Evolutionary conservation across 768 basidiomycete genomes (phyloP).

Genomic region (Sistotremastrum niveocremeum): DNA sequence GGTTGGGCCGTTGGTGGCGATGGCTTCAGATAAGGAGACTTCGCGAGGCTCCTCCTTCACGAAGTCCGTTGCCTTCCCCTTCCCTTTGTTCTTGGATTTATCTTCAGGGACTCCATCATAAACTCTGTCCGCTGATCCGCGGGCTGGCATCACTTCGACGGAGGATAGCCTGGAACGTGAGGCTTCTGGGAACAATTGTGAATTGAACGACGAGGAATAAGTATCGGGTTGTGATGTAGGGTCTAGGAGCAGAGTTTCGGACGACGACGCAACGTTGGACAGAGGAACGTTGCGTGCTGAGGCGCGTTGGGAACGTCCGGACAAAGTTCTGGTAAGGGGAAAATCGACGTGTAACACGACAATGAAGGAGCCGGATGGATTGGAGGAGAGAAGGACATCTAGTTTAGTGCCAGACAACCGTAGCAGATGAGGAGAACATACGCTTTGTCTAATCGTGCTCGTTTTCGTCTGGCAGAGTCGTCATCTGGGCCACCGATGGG

Average conservation of each 20-base stretch:
- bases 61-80: constrained; percentile 31
- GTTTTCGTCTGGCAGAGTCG: constrained; percentile 58
- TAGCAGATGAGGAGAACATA: constrained; percentile 25
- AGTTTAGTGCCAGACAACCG: constrained; percentile 8
- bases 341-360: constrained; percentile 8
- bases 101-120: not conserved
- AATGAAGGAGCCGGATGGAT: not conserved
- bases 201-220: too few species aligned
- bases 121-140: too few species aligned
- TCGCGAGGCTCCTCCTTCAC: constrained; percentile 33
- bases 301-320: constrained; percentile 61
- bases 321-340: constrained; percentile 31
- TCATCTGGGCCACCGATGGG: constrained; percentile 39
- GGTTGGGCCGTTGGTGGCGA: constrained; percentile 4
- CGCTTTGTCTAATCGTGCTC: constrained; percentile 62
- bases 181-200: too few species aligned
- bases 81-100: constrained; percentile 29
- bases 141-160: too few species aligned
- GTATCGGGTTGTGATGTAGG: too few species aligned
- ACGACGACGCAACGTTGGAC: constrained; percentile 3
- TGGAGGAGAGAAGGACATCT: constrained; percentile 13
- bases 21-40: constrained; percentile 20
- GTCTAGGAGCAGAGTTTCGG: too few species aligned
- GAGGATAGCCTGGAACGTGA: too few species aligned
- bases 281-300: constrained; percentile 53